phyloP scores from a whole-genome alignment of 495 filamentous ascomycete genomes.

The Penicillium goetzii region DNA sequence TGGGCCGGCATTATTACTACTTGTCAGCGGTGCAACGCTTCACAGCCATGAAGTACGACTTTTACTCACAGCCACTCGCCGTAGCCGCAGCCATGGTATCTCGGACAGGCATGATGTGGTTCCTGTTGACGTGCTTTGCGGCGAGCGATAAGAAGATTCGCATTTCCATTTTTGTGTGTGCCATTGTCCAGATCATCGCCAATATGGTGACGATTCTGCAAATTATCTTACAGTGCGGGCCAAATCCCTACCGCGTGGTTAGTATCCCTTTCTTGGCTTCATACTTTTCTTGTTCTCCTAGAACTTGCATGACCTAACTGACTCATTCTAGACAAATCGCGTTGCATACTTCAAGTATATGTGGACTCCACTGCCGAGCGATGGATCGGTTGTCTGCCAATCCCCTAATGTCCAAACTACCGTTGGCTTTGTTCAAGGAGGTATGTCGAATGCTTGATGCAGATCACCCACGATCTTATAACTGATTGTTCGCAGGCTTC shows the following conservation, averaged over 20 bases:
- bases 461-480: not conserved
- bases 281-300: not conserved
- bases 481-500: slow-evolving; percentile 26
- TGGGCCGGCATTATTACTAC: slow-evolving; percentile 41
- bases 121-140: slow-evolving; percentile 41
- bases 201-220: slow-evolving; percentile 43
- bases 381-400: slow-evolving; percentile 42
- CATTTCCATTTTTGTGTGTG: slow-evolving; percentile 35
- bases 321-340: slow-evolving; percentile 30
- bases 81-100: slow-evolving; percentile 52
- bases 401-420: slow-evolving; percentile 40
- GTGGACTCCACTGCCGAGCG: slow-evolving; percentile 41
- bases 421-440: slow-evolving; percentile 44
- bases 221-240: slow-evolving; percentile 45
- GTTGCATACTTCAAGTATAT: slow-evolving; percentile 45
- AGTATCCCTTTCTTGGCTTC: not conserved
- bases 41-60: slow-evolving; percentile 38
- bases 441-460: slow-evolving; percentile 11
- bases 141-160: slow-evolving; percentile 37
- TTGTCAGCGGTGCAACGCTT: slow-evolving; percentile 25
- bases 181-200: slow-evolving; percentile 37
- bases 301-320: slow-evolving; percentile 10
- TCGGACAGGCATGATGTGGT: slow-evolving; percentile 47
- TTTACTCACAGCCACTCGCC: slow-evolving; percentile 42
- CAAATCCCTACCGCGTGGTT: slow-evolving; percentile 38